A percentile compares a stretch with the other conserved stretches of the same genome.
Conservation (phyloP, 176 grass and related monocot genomes). For the Pontederia paniculata region DNA sequence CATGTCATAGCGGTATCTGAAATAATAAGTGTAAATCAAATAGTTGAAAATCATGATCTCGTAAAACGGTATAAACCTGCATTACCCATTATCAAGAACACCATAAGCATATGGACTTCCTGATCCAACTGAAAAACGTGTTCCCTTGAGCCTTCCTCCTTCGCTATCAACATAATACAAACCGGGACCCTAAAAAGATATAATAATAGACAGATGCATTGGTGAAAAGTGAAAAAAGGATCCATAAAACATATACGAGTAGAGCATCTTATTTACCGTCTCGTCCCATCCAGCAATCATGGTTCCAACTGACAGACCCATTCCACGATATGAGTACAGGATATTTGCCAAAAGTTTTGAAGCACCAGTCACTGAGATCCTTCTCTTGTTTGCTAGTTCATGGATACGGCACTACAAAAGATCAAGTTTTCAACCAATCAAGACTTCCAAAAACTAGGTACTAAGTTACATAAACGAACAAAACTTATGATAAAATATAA, state of each 20-base stretch:
- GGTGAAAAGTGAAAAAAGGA: constrained; percentile 9
- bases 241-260: constrained; percentile 1
- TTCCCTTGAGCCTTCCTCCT: constrained; percentile 74
- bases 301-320: constrained; percentile 89
- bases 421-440: not conserved
- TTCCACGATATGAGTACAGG: constrained; percentile 84
- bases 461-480: constrained; percentile 13
- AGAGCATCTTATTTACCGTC: not conserved
- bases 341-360: constrained; percentile 88
- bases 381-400: constrained; percentile 87
- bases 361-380: constrained; percentile 78
- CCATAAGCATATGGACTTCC: constrained; percentile 89
- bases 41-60: not conserved
- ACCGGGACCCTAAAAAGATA: constrained; percentile 49
- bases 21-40: constrained; percentile 8
- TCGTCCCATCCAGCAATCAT: constrained; percentile 66
- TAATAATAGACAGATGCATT: not conserved
- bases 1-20: constrained; percentile 60
- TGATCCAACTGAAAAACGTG: constrained; percentile 73
- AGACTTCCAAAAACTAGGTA: too few relatives aligned
- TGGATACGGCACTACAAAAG: constrained; percentile 60
- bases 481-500: not conserved
- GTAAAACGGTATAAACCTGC: not conserved
- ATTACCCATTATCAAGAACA: constrained; percentile 65
- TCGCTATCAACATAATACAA: constrained; percentile 98